Evolutionary conservation across 306 rosid species (phyloP).

Genomic region (Boehmeria nivea): DNA sequence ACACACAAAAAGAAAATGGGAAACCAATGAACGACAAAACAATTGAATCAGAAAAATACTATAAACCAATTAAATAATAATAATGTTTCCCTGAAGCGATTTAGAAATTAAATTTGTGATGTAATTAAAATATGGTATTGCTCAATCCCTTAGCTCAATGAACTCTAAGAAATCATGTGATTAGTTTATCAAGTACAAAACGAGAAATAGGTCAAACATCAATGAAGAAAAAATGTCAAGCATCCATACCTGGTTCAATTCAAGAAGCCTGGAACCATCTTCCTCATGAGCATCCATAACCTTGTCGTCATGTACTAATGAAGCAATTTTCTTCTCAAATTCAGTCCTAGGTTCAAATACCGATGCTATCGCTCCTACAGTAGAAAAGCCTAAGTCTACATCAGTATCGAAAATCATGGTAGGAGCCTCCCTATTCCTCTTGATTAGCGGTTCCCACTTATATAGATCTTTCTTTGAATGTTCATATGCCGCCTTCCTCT

Average conservation of each 20-base stretch:
- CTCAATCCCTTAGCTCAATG: too few species aligned
- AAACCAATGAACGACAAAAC: not conserved
- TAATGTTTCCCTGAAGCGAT: not conserved
- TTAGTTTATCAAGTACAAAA: not conserved
- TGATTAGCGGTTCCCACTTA: slow-evolving; percentile 71
- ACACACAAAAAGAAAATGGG: slow-evolving; percentile 11
- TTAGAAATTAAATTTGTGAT: too few species aligned
- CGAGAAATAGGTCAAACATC: not conserved
- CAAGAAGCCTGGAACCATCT: slow-evolving; percentile 85
- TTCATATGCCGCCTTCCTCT: slow-evolving; percentile 62
- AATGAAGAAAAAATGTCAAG: not conserved
- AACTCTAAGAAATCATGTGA: too few species aligned
- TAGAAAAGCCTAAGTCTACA: slow-evolving; percentile 59
- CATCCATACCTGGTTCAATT: slow-evolving; percentile 58
- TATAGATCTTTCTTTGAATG: slow-evolving; percentile 48
- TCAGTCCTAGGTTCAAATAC: slow-evolving; percentile 82
- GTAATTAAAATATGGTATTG: too few species aligned
- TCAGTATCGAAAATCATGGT: slow-evolving; percentile 59
- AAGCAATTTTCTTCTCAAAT: slow-evolving; percentile 81
- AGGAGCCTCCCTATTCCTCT: slow-evolving; percentile 77
- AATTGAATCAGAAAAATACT: too few species aligned
- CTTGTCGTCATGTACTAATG: slow-evolving; percentile 43
- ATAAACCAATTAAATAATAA: too few species aligned
- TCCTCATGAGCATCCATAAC: slow-evolving; percentile 71
- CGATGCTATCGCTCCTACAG: slow-evolving; percentile 88